Conservation (phyloP, 2,329 filamentous ascomycete genomes). For the Phialophora tarda region DNA sequence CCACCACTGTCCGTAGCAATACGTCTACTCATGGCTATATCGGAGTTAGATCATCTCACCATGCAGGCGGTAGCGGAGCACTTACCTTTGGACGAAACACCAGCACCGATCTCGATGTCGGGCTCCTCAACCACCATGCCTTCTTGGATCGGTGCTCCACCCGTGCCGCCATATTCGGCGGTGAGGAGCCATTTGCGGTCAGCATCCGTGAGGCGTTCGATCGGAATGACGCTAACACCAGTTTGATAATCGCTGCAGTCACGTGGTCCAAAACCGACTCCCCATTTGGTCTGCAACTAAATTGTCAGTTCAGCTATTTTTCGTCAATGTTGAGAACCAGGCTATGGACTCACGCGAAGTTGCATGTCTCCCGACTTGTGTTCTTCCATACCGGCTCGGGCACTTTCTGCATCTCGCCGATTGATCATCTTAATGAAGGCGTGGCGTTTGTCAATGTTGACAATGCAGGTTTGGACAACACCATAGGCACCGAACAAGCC, state of each 20-base stretch:
- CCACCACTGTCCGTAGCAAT: constrained; percentile 59
- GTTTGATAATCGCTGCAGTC: constrained; percentile 96
- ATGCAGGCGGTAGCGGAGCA: constrained; percentile 5
- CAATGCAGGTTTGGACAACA: constrained; percentile 93
- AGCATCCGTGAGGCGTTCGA: constrained; percentile 89
- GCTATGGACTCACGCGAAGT: constrained; percentile 64
- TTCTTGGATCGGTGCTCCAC: constrained; percentile 76
- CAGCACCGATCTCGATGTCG: constrained; percentile 97
- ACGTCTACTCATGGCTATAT: constrained; percentile 56
- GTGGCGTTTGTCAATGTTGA: constrained; percentile 96
- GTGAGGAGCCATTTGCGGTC: constrained; percentile 97
- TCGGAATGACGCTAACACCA: constrained; percentile 91
- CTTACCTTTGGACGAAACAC: constrained; percentile 87
- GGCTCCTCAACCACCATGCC: constrained; percentile 95
- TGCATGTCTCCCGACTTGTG: constrained; percentile 73
- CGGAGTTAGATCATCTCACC: constrained; percentile 31
- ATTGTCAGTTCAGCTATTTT: constrained; percentile 10
- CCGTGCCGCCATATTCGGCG: constrained; percentile 90
- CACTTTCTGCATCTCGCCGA: constrained; percentile 79
- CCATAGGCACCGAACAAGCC: constrained; percentile 81
- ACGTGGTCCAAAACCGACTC: constrained; percentile 93
- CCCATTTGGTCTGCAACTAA: constrained; percentile 79
- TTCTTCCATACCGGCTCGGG: constrained; percentile 87
- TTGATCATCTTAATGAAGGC: constrained; percentile 99
- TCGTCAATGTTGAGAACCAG: not conserved